phyloP scores from a whole-genome alignment of 2,329 filamentous ascomycete species.

The Aspergillus tubingensis region DNA sequence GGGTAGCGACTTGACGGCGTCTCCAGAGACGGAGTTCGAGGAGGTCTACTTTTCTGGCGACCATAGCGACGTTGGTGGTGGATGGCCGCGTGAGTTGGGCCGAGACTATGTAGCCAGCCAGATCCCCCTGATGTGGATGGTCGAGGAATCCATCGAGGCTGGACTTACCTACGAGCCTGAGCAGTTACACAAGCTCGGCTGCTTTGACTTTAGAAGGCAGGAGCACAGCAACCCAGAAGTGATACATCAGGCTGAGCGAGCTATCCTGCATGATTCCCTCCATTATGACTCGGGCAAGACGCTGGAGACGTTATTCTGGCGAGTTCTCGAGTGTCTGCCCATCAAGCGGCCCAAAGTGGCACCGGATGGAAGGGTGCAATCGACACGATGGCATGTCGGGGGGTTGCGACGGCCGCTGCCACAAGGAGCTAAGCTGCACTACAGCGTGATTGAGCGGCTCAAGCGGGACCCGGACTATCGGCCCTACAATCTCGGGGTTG shows the following conservation, averaged over 20 bases:
- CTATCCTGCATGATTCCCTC: constrained; percentile 21
- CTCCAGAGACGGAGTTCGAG: constrained; percentile 58
- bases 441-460: constrained; percentile 19
- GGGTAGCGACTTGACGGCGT: neutral
- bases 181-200: constrained; percentile 24
- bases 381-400: constrained; percentile 20
- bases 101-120: constrained; percentile 60
- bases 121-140: constrained; percentile 68
- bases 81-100: constrained; percentile 57
- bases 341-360: constrained; percentile 18
- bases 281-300: constrained; percentile 18
- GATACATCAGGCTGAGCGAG: constrained; percentile 12
- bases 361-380: constrained; percentile 15
- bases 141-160: constrained; percentile 61
- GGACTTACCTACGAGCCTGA: constrained; percentile 66
- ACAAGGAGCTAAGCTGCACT: constrained; percentile 15
- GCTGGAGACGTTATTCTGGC: constrained; percentile 23
- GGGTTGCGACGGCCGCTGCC: constrained; percentile 20
- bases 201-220: constrained; percentile 14
- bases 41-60: constrained; percentile 73
- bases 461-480: constrained; percentile 16
- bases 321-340: constrained; percentile 21
- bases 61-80: constrained; percentile 75
- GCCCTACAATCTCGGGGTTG: constrained; percentile 25
- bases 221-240: constrained; percentile 5